These are phyloP conservation scores for Urtica urens DNA, from an alignment of 306 rosid genomes.

Conservation along the genomic window DNA sequence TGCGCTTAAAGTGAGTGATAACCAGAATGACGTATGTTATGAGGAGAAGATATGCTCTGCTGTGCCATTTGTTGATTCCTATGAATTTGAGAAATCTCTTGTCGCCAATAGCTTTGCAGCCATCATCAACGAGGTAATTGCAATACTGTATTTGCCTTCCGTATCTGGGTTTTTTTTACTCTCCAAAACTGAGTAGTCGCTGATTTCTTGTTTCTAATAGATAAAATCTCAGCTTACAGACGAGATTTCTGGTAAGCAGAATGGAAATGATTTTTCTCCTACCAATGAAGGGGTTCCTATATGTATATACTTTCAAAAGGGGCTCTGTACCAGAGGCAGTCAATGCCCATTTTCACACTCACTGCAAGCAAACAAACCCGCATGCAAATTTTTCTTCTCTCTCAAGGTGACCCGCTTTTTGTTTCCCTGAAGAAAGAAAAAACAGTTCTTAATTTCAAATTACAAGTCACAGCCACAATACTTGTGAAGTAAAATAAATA, in stretches of 20 bases:
- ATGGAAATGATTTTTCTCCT: constrained; percentile 14
- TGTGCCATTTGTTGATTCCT: constrained; percentile 53
- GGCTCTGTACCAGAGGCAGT: constrained; percentile 50
- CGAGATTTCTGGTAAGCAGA: constrained; percentile 29
- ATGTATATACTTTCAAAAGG: constrained; percentile 42
- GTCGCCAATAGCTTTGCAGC: constrained; percentile 46
- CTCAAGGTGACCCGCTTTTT: constrained; percentile 50
- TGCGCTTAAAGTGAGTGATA: constrained; percentile 27
- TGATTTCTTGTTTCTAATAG: constrained; percentile 27
- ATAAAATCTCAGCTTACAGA: constrained; percentile 35
- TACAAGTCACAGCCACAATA: no score
- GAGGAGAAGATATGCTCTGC: constrained; percentile 42
- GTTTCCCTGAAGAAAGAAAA: no score
- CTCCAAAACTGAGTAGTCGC: constrained; percentile 7
- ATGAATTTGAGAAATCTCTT: constrained; percentile 24
- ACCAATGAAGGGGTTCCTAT: constrained; percentile 31
- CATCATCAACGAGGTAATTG: constrained; percentile 53
- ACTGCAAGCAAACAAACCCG: constrained; percentile 37
- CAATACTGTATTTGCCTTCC: constrained; percentile 12
- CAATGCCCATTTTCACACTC: constrained; percentile 67
- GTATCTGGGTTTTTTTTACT: constrained; percentile 1
- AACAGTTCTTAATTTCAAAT: no score
- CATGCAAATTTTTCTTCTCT: constrained; percentile 61
- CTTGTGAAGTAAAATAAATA: no score
- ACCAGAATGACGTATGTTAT: constrained; percentile 27